phyloP scores from a whole-genome alignment of 495 filamentous ascomycete species.

The Pyrenopolyporus hunteri region DNA sequence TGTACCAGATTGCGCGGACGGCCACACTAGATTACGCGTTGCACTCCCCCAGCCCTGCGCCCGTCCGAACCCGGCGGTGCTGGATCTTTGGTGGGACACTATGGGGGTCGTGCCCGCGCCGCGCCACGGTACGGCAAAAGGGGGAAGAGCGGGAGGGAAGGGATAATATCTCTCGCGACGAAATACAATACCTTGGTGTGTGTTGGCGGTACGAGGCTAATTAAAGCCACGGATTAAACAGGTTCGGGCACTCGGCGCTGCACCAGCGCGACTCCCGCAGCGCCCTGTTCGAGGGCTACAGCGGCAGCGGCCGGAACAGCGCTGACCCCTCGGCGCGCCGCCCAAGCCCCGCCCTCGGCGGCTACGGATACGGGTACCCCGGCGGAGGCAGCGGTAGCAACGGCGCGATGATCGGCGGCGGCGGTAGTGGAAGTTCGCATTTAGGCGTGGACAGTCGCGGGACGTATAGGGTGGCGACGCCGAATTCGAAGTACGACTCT shows the following conservation, averaged over 20 bases:
- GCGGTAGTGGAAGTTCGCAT: conserved; percentile 23
- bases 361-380: conserved; percentile 66
- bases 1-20: too few species aligned
- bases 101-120: neutral
- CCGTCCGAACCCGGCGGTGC: neutral
- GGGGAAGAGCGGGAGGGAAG: neutral
- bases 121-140: neutral
- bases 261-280: conserved; percentile 87
- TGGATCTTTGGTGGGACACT: conserved; percentile 7
- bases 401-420: conserved; percentile 31
- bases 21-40: too few species aligned
- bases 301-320: conserved; percentile 58
- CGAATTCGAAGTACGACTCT: conserved; percentile 73
- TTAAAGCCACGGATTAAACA: conserved; percentile 28
- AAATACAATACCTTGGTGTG: neutral
- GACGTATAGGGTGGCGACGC: conserved; percentile 70
- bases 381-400: conserved; percentile 44
- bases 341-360: conserved; percentile 59
- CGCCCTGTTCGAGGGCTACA: conserved; percentile 87
- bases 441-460: conserved; percentile 45
- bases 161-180: too few species aligned
- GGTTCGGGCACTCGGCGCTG: conserved; percentile 66
- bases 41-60: neutral
- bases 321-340: conserved; percentile 53
- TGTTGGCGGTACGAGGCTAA: neutral